Base-by-base conservation (phyloP, 441 rosid genomes). In the Erodium moschatum region DNA sequence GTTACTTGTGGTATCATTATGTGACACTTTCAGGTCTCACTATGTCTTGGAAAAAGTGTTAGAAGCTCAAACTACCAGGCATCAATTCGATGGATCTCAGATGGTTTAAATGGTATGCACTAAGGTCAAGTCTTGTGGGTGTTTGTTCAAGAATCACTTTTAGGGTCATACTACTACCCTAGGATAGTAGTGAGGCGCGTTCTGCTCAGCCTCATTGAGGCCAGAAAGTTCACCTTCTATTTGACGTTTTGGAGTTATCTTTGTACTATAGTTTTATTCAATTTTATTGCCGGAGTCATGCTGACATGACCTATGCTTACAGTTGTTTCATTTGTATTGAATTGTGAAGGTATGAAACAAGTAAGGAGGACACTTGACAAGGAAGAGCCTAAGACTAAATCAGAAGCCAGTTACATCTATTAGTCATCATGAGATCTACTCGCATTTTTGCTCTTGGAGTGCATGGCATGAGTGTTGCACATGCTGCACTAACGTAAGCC, bases 11-110 rank as follows among this genome's bases (percentile, higher is more conserved):
- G 16, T 54, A 54, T 54, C 38, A 16, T 13, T 70, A 48, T 10
- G 5, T 72, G 50, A 40, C 46, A 66, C 31, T 70, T 35, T 1
- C 85, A 91, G 97, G 85, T 89, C 96, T 72, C 82, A 74, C 71
- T 73, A 75, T 16, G 96, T 92, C 15, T 69, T 90, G 85, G 84
- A 70, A 68, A 90, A 82, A 79, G 78, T 86, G 74, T 70, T 90
- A 78, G 85, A 87, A 74, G 79, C 80, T 66, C 84, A 73, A 70
- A 80, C 72, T 50, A 75, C 15, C 38, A 52, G 58, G 6, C 73
- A 20, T 44, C 19, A 65, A 24, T 69, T 70, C 11, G 78, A 67
- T 56, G 76, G 64, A 72, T 44, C 81, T 44, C 81, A 77, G 54
- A 71, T 73, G 13, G 81, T 80, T 65, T 87, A 81, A 85, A 54